Base-by-base conservation (phyloP, 73 alveolate species). In the Paramecium caudatum region DNA sequence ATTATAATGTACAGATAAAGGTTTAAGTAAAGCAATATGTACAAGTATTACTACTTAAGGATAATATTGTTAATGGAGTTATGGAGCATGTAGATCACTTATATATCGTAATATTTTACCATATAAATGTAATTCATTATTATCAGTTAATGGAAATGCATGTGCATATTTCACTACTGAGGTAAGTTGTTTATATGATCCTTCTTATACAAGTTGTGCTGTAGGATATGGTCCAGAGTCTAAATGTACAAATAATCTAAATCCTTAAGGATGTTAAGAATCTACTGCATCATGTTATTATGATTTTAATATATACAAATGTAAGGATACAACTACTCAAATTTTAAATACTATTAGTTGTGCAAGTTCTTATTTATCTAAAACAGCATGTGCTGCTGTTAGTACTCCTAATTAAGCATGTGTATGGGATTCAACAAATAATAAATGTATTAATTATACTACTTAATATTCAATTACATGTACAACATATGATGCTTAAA, bases 281-380 rank as follows among this genome's bases (percentile, higher is more conserved):
- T 41, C 69, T 13, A 27, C 68, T 27, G 68, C 69, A n/a, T 74
- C 62, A n/a, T 74, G 88, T 13, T 74, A 74, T 74, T 74, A 74
- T 74, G 65, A 74, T 43, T 74, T 15, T 16, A 68, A 39, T 10
- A 19, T 4, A 17, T 74, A 37, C 10, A 41, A 74, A 39, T 74
- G 88, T 21, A 39, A 21, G 5, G 46, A 30, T 5, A 43, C 65
- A 16, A 43, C 62, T 41, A 17, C 88, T 4, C 33, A 30, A 1
- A 37, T 74, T 1, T 15, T 74, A 3, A 3, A 23, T 74, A 0
- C 2, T 0, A 12, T 45, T 7, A 74, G 43, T n/a, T 74, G 88
- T 43, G 88, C 17, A 41, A 68, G 88, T 8, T 41, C 39, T 15
- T 34, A 74, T 34, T 39, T 74, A 16, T 41, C 69, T 21, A 21